phyloP scores from a whole-genome alignment of 495 filamentous ascomycete genomes.

The Ramalina peruviana region DNA sequence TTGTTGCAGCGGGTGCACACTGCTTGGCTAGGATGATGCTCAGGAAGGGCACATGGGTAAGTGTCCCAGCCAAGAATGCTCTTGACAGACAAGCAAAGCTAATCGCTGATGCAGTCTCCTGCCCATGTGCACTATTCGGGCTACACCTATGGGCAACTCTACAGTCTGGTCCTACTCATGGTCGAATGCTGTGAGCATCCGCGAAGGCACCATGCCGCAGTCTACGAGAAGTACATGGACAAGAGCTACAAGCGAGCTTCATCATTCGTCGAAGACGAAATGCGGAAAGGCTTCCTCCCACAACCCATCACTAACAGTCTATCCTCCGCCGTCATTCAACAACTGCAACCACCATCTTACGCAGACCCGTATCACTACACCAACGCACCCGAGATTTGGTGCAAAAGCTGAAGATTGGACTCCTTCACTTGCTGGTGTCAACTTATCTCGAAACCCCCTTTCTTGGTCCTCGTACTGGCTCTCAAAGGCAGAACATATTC shows the following conservation, averaged over 20 bases:
- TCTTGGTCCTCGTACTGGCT: background rate
- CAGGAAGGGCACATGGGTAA: constrained; percentile 83
- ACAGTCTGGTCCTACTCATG: constrained; percentile 59
- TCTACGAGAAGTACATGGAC: constrained; percentile 84
- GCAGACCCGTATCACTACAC: constrained; percentile 2
- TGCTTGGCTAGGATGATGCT: constrained; percentile 83
- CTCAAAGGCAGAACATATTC: background rate
- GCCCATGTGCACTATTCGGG: constrained; percentile 83
- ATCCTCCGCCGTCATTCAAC: background rate
- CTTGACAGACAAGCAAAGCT: constrained; percentile 15
- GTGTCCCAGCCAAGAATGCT: constrained; percentile 17
- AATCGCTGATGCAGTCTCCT: constrained; percentile 41
- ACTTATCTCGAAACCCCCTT: background rate
- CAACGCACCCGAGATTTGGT: constrained; percentile 1
- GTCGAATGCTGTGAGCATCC: constrained; percentile 78
- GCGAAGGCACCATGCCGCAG: constrained; percentile 63
- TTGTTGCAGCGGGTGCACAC: constrained; percentile 80
- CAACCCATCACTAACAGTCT: constrained; percentile 15
- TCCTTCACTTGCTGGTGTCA: background rate
- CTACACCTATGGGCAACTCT: constrained; percentile 76
- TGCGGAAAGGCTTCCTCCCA: constrained; percentile 40
- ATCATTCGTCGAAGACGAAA: constrained; percentile 60
- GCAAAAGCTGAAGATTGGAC: background rate
- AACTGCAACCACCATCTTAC: background rate
- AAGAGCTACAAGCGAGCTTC: constrained; percentile 71